Conservation (phyloP, 345 rosid species). For the Geranium rotundifolium region DNA sequence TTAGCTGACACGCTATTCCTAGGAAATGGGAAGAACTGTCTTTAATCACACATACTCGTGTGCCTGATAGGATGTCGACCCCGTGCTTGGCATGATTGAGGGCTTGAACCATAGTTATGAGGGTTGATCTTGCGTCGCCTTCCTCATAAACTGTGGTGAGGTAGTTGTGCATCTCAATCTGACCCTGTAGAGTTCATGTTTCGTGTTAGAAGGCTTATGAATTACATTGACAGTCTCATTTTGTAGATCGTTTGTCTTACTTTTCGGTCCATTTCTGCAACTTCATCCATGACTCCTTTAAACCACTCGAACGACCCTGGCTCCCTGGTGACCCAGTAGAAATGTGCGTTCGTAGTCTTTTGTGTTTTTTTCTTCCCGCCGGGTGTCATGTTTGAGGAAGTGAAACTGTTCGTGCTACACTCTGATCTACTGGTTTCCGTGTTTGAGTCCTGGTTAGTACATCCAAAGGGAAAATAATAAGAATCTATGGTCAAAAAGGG, state of each 20-base stretch:
- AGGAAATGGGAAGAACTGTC: background rate
- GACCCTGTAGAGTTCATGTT: constrained; percentile 40
- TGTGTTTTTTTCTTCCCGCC: constrained; percentile 47
- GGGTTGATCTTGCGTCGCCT: constrained; percentile 92
- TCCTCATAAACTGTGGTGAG: constrained; percentile 97
- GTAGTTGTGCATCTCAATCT: constrained; percentile 89
- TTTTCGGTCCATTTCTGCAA: constrained; percentile 78
- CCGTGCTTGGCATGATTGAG: constrained; percentile 93
- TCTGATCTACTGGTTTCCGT: constrained; percentile 59
- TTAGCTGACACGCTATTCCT: background rate
- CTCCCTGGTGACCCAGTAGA: constrained; percentile 97
- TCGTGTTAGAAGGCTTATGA: background rate
- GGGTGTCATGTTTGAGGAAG: constrained; percentile 41
- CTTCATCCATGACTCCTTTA: constrained; percentile 90
- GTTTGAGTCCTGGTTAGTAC: constrained; percentile 47
- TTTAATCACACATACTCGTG: constrained; percentile 43
- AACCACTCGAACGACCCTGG: constrained; percentile 94
- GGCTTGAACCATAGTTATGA: constrained; percentile 97
- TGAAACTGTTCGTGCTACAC: constrained; percentile 54
- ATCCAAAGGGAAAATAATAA: too few relatives aligned
- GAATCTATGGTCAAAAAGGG: background rate
- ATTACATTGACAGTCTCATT: background rate
- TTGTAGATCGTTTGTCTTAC: constrained; percentile 24
- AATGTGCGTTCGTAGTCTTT: constrained; percentile 58
- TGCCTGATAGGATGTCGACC: constrained; percentile 88